Evolutionary conservation across 352 stramenopile species (phyloP), one percentile per base, ranked within the genome.

Genomic region (Plasmopara viticola): DNA sequence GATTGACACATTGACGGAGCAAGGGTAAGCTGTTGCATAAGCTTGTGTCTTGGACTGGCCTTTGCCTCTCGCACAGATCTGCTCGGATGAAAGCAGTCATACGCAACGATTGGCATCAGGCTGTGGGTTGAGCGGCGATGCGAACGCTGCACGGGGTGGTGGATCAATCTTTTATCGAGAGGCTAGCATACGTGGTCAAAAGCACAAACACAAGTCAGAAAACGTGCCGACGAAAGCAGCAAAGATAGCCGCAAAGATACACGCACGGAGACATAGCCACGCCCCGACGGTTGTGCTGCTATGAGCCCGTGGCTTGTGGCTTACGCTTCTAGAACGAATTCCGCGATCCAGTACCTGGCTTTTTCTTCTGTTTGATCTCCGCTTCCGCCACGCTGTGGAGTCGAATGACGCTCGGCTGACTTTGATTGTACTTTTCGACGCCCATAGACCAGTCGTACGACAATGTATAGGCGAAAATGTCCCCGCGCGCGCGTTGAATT

Each of bases 371-470:
- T 63, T 96, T 97, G 70, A 98, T 97, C 75, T 98, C 95, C 38
- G 93, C 71, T 58, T 98, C 91, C 13, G 69, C 51, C 31, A 97
- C 89, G 58, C 76, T 83, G 74, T 98, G 94, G 51, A 98, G 66
- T 42, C 78, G 92, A 53, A 98, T 96, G 59, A 97, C 78, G 70
- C 96, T 98, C 30, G 71, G 73, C 55, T 87, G 78, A 39, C 52
- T 71, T 43, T 78, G 81, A 48, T 94, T 87, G 71, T 97, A 94
- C 57, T 95, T 86, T 52, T 87, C 75, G 38, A 78, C 86, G 29
- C 95, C 96, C 69, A 96, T 96, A 49, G 78, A 95, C 96, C 96
- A 99, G 76, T 99, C 95, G 76, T 99, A 99, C 61, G 86, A 96
- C 54, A 96, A 80, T 28, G 90, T 77, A 78, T 98, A 99, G 8